Evolutionary conservation across 176 grass and related monocot genomes (phyloP), one percentile per base, ranked within the genome.

Genomic region (Aegilops bicornis): DNA sequence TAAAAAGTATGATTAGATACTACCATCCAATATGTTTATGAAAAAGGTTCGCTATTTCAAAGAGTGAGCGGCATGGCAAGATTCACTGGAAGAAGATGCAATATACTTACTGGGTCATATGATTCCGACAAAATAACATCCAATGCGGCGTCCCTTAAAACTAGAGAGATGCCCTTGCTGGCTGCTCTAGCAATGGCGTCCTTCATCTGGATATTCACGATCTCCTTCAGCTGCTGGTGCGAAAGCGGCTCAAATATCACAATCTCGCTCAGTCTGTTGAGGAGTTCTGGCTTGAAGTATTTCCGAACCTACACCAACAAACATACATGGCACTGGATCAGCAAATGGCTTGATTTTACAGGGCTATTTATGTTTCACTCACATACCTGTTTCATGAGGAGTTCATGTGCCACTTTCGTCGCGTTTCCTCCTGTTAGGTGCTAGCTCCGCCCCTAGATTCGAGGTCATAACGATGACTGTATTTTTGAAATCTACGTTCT

Each of bases 151-250:
- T 94, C 92, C 52, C 89, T 81, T 3, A 88, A 70, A 39, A 87
- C 83, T 30, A 94, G 43, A 52, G 80, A 69, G 63, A 94, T 33
- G 6, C 89, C 92, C 79, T 77, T 83, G 50, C 89, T 81, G 10
- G 89, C 80, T 13, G 82, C 83, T 37, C 89, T 87, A 22, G 69
- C 69, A 9, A 80, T 81, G 39, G 91, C 68, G 35, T 67, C 63
- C 76, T 94, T 91, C 84, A 94, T 94, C 45, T 94, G 92, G 5
- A 76, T 77, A 61, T 81, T 80, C 7, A 77, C 86, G 2, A 91
- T 71, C 48, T 91, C 83, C 33, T 75, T 84, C 16, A 88, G 81
- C 15, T 81, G 74, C 8, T 85, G 40, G 65, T 88, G 81, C 1
- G 85, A 76, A 10, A 91, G 27, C 5, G 75, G 89, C 78, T 87